Evolutionary conservation across 75 land plant species (phyloP), one percentile per base, ranked within the genome.

Genomic region (Cryptomeria japonica): DNA sequence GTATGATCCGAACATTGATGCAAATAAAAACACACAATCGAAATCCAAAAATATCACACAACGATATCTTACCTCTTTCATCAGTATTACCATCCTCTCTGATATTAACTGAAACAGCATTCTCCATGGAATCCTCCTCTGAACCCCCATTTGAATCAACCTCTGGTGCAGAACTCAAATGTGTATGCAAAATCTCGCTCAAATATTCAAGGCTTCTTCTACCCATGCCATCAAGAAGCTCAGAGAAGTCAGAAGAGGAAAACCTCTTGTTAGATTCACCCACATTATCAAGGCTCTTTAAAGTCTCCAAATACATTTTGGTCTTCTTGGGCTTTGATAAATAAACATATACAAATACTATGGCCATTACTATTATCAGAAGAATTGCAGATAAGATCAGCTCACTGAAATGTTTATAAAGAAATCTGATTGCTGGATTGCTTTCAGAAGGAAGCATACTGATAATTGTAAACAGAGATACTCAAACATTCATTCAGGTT

Each of bases 251-350:
- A 31, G 34, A 70, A 70, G 32, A 8, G 28, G 32, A 70, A 25
- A 3, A 31, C 32, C 7, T 8, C n/a, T 70, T 5, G 0, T 70
- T 25, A n/a, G 75, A n/a, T 70, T 70, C 75, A n/a, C 28, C 75
- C 0, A 9, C 34, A n/a, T 70, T 9, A 22, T 70, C 32, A 70
- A n/a, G 0, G 8, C 6, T 31, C 32, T 70, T 22, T 70, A 25
- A 22, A 28, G 10, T 5, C 10, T 70, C 10, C 75, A 70, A 70
- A 70, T 70, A 70, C n/a, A 7, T 34, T n/a, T 25, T n/a, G 75
- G 75, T 70, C 75, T 70, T 70, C 32, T 70, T 25, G n/a, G 75
- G 75, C 75, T 70, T 70, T 70, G 75, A 70, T 70, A n/a, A n/a
- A 70, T 70, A 25, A 70, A 70, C 34, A 70, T 70, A 70, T 28